These are phyloP conservation scores for Suillus spraguei DNA, from an alignment of 768 basidiomycete genomes.

Conservation along the genomic window DNA sequence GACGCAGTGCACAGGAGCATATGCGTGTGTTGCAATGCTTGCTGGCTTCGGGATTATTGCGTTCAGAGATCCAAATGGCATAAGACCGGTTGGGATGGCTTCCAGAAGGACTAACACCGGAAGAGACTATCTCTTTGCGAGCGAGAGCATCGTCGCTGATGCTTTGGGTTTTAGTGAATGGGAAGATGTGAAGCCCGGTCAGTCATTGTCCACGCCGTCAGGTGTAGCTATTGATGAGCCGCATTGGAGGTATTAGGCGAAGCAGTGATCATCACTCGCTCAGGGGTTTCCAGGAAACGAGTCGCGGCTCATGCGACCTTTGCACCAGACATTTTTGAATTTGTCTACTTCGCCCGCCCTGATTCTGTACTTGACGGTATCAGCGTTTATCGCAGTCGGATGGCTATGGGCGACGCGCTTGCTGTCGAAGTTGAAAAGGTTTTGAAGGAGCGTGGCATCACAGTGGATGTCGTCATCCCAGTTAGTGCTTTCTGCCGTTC, in stretches of 20 bases:
- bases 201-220: conserved; percentile 19
- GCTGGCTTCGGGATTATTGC: conserved; percentile 98
- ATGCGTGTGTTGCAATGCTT: conserved; percentile 98
- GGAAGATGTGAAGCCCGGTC: conserved; percentile 92
- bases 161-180: conserved; percentile 89
- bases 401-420: conserved; percentile 98
- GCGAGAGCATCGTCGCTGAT: conserved; percentile 96
- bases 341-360: conserved; percentile 96
- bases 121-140: conserved; percentile 87
- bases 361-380: conserved; percentile 98
- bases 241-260: conserved; percentile 58
- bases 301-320: conserved; percentile 75
- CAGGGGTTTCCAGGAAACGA: conserved; percentile 70
- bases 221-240: conserved; percentile 12
- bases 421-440: conserved; percentile 84
- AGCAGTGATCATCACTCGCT: conserved; percentile 92
- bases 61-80: conserved; percentile 97
- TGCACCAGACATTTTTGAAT: conserved; percentile 98
- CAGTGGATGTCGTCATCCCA: conserved; percentile 97
- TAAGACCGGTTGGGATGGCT: conserved; percentile 90
- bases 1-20: conserved; percentile 87
- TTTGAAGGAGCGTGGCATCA: conserved; percentile 64
- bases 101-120: conserved; percentile 60
- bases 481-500: conserved; percentile 38
- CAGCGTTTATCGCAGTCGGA: conserved; percentile 95